A percentile compares a stretch with the other conserved stretches of the same genome.
phyloP scores from a whole-genome alignment of 352 stramenopile genomes.

The Globisporangium orthogonon region DNA sequence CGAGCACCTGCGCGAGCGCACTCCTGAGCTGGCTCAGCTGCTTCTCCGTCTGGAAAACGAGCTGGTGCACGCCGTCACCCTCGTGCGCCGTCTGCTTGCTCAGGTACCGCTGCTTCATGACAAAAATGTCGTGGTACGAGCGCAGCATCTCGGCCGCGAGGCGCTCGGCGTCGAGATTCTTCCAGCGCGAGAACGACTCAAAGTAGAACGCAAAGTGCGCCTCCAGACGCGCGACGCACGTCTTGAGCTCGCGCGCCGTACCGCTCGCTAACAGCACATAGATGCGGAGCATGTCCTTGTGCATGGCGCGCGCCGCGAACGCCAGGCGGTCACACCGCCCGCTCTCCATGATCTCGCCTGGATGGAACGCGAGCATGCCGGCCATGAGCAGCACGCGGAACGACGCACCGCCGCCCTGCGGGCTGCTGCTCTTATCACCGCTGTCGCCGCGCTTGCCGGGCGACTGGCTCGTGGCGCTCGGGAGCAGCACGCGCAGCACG shows the following conservation, averaged over 20 bases:
- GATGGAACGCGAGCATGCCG: conserved; percentile 63
- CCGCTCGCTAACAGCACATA: conserved; percentile 22
- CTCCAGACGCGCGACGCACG: conserved; percentile 29
- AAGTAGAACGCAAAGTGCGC: conserved; percentile 66
- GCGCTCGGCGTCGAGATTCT: conserved; percentile 45
- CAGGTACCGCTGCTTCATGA: conserved; percentile 40
- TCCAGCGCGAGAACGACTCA: conserved; percentile 60
- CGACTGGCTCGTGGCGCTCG: conserved; percentile 11
- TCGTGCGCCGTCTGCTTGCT: conserved; percentile 21
- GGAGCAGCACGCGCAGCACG: conserved; percentile 48
- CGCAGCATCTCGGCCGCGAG: conserved; percentile 43
- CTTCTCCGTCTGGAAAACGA: conserved; percentile 48
- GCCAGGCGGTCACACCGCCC: conserved; percentile 32
- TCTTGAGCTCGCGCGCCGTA: conserved; percentile 34
- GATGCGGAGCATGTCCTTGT: conserved; percentile 32
- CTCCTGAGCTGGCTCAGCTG: conserved; percentile 48
- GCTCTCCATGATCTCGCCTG: conserved; percentile 54
- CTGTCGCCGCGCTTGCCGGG: neutral
- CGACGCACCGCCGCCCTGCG: conserved; percentile 14
- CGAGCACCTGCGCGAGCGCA: conserved; percentile 52
- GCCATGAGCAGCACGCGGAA: conserved; percentile 70
- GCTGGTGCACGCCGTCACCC: conserved; percentile 45
- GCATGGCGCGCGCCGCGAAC: conserved; percentile 36
- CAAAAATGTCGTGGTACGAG: conserved; percentile 45
- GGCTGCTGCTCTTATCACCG: too few relatives aligned